Percentiles rank a stretch among this genome's conserved stretches.
phyloP scores from a whole-genome alignment of 805 yeast species.

The Teunomyces atbi region DNA sequence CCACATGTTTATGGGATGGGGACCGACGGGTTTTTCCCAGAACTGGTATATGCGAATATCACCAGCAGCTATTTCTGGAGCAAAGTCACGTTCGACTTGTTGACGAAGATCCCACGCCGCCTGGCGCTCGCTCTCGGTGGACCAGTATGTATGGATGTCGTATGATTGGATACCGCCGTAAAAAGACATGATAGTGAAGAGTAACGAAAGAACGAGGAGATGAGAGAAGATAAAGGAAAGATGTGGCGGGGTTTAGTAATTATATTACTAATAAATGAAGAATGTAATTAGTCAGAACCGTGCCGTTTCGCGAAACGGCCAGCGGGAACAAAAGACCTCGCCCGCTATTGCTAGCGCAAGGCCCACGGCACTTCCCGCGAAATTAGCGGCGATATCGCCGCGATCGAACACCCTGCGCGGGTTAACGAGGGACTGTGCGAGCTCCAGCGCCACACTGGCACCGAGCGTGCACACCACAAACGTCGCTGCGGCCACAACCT shows the following conservation, averaged over 20 bases:
- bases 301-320: too few species aligned
- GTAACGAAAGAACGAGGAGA: not conserved
- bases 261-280: too few species aligned
- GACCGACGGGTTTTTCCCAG: constrained; percentile 53
- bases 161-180: constrained; percentile 32
- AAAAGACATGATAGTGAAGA: constrained; percentile 9
- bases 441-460: constrained; percentile 51
- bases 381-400: constrained; percentile 42
- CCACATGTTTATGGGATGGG: constrained; percentile 60
- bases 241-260: not conserved
- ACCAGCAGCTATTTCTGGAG: constrained; percentile 40
- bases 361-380: constrained; percentile 31
- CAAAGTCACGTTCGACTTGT: constrained; percentile 40
- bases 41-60: constrained; percentile 42
- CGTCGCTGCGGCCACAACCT: constrained; percentile 15
- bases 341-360: constrained; percentile 8
- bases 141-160: constrained; percentile 59
- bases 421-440: constrained; percentile 45
- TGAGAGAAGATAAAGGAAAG: not conserved
- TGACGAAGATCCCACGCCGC: constrained; percentile 39
- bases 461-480: constrained; percentile 44
- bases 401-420: constrained; percentile 49
- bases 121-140: constrained; percentile 30
- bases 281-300: too few species aligned
- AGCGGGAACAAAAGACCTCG: too few species aligned